A percentile compares a stretch with the other conserved stretches of the same genome.
Evolutionary conservation across 768 basidiomycete genomes (phyloP).

Genomic region (Rhizopogon vesiculosus): DNA sequence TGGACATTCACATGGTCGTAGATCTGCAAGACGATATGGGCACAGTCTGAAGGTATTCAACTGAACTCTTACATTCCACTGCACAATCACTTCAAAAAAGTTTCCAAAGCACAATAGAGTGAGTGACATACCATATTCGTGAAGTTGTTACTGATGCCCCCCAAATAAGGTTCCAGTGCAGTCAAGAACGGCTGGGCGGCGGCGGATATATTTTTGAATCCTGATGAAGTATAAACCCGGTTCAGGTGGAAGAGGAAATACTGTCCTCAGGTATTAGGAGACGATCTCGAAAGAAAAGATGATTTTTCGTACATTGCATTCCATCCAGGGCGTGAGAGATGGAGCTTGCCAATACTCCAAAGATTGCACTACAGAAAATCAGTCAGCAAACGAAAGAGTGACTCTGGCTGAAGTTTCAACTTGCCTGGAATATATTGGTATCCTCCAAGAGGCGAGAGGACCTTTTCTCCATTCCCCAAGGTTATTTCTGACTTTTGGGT

Average conservation of each 20-base stretch:
- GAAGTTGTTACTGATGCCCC: slow-evolving; percentile 52
- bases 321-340: slow-evolving; percentile 69
- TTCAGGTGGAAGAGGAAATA: slow-evolving; percentile 1
- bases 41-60: not conserved
- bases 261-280: not conserved
- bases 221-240: slow-evolving; percentile 47
- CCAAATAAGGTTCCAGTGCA: slow-evolving; percentile 55
- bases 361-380: not conserved
- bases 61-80: not conserved
- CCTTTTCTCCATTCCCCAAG: slow-evolving; percentile 64
- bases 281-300: not conserved
- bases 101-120: not conserved
- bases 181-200: slow-evolving; percentile 57
- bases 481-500: slow-evolving; percentile 57
- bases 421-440: slow-evolving; percentile 68
- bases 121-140: slow-evolving; percentile 51
- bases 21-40: slow-evolving; percentile 13
- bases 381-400: not conserved
- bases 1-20: slow-evolving; percentile 37
- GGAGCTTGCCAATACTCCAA: slow-evolving; percentile 52
- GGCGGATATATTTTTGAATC: slow-evolving; percentile 53
- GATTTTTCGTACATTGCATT: slow-evolving; percentile 35
- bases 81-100: not conserved
- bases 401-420: not conserved
- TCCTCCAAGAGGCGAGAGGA: slow-evolving; percentile 64